Percentiles rank a stretch among this genome's conserved stretches.
Evolutionary conservation across 108 stramenopile species (phyloP).

Genomic region (Cylindrotheca closterium): DNA sequence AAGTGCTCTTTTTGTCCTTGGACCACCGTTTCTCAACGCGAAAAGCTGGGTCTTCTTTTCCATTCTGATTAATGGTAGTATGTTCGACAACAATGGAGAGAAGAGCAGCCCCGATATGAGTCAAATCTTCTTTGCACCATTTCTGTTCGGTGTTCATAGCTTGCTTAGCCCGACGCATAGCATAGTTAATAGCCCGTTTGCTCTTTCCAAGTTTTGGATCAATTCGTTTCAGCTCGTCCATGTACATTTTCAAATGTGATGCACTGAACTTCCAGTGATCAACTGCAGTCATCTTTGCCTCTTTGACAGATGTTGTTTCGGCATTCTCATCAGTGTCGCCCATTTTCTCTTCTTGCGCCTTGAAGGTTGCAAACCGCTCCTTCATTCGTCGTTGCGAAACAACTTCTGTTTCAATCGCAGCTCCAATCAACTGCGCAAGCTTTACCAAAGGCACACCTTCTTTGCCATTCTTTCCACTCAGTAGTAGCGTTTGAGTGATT

Average conservation of each 20-base stretch:
- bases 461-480: slow-evolving; percentile 21
- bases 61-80: slow-evolving; percentile 41
- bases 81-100: slow-evolving; percentile 67
- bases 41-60: slow-evolving; percentile 59
- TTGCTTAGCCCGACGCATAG: slow-evolving; percentile 47
- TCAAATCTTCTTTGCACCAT: slow-evolving; percentile 71
- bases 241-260: slow-evolving; percentile 52
- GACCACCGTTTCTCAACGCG: slow-evolving; percentile 44
- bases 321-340: slow-evolving; percentile 21
- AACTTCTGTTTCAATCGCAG: slow-evolving; percentile 83
- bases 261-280: slow-evolving; percentile 54
- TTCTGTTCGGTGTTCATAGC: slow-evolving; percentile 40
- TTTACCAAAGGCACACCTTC: slow-evolving; percentile 55
- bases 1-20: slow-evolving; percentile 21
- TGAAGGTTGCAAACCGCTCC: slow-evolving; percentile 35
- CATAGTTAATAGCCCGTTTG: slow-evolving; percentile 29
- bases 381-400: slow-evolving; percentile 69
- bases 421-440: slow-evolving; percentile 62
- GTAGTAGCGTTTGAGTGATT: slow-evolving; percentile 45
- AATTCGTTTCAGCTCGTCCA: slow-evolving; percentile 48
- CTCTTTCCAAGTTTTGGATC: slow-evolving; percentile 44
- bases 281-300: slow-evolving; percentile 13
- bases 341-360: slow-evolving; percentile 11
- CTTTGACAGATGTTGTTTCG: slow-evolving; percentile 1
- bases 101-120: slow-evolving; percentile 83